Evolutionary conservation across 2,329 filamentous ascomycete species (phyloP), one percentile per base, ranked within the genome.

Genomic region (Pezicula carpinea): DNA sequence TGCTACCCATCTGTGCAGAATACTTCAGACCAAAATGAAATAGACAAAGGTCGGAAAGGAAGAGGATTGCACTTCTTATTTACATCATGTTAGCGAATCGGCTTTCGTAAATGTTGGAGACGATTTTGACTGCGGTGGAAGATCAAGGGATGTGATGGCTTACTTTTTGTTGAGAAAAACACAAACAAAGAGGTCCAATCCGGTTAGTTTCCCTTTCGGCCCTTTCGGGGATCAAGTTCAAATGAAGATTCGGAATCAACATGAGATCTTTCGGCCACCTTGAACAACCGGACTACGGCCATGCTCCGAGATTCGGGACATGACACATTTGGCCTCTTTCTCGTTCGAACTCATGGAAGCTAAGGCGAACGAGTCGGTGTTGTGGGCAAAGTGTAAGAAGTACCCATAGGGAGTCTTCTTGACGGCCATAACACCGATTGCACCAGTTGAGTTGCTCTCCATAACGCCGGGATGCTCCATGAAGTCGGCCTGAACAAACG

Each of bases 331-430:
- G 1, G 93, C 89, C 45, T 80, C 79, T 39, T 72, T 74, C 55
- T 97, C 91, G 21, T 81, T 77, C 2, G 85, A 87, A 32, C 85
- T 81, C 88, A 97, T 95, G 3, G 89, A 95, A 1, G 90, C 89
- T 44, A 99, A 70, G 5, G 91, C 90, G 71, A 86, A 85, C 2
- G 79, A 83, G 64, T 97, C 92, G 1, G 93, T 99, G 62, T 97
- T 99, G 73, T 99, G 93, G 1, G 87, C 91, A 70, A 95, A 99
- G 66, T 92, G 92, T 43, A 99, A 78, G 62, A 87, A 89, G 54
- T 89, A 82, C 1, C 89, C 90, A 18, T 79, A 75, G 11, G 72
- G 74, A 1, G 80, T 85, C 71, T 90, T 93, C 71, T 97, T 97
- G 59, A 96, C 87, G 1, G 83, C 83, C 72, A 99, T 83, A 48